These are phyloP conservation scores for Psilocybe tampanensis DNA, from an alignment of 768 basidiomycete species.

Conservation along the genomic window DNA sequence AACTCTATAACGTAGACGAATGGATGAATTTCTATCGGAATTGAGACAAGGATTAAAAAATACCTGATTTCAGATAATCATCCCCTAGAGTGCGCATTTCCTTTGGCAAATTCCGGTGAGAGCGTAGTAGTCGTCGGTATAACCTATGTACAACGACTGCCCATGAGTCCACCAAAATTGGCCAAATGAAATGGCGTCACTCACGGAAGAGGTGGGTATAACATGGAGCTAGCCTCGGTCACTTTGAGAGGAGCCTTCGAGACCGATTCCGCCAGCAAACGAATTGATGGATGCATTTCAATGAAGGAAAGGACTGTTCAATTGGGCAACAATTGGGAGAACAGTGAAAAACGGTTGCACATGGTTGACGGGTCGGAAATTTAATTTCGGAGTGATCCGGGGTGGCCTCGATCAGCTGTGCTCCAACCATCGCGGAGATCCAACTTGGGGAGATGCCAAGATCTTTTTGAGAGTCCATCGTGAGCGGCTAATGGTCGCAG, in stretches of 20 bases:
- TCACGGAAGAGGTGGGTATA: constrained; percentile 86
- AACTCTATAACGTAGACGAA: constrained; percentile 61
- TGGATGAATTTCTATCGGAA: neutral
- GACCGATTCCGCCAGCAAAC: constrained; percentile 57
- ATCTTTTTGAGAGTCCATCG: too few species aligned
- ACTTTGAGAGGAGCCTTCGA: constrained; percentile 61
- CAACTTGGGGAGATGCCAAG: too few species aligned
- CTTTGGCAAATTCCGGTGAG: constrained; percentile 68
- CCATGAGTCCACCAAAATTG: neutral
- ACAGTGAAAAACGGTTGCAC: neutral
- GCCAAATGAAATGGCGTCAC: constrained; percentile 25
- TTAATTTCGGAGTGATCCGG: too few species aligned
- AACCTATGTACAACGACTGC: constrained; percentile 52
- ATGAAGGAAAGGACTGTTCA: neutral
- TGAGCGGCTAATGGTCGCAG: too few species aligned
- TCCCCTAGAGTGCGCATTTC: constrained; percentile 90
- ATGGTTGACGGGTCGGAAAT: too few species aligned
- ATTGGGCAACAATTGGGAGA: neutral
- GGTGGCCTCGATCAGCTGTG: too few species aligned
- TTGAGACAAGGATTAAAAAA: constrained; percentile 8
- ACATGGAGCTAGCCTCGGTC: constrained; percentile 60
- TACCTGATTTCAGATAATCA: constrained; percentile 81
- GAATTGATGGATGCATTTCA: constrained; percentile 42
- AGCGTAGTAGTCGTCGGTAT: constrained; percentile 79
- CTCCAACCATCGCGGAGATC: too few species aligned